Evolutionary conservation across 768 basidiomycete genomes (phyloP).

Genomic region (Suillus sp.): DNA sequence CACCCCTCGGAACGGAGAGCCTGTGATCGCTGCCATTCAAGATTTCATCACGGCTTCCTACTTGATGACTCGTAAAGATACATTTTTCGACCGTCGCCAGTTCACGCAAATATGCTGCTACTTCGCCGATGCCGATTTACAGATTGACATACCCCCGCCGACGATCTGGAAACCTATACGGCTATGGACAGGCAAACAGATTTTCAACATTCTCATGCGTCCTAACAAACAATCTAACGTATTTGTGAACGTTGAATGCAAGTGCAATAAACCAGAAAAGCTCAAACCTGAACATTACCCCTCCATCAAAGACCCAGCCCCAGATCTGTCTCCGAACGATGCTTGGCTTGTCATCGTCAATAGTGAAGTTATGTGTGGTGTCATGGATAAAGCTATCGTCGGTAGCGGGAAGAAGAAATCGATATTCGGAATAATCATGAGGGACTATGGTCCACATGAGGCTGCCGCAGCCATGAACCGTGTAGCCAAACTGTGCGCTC

Average conservation of each 20-base stretch:
- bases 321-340: conserved; percentile 94
- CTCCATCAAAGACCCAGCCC: conserved; percentile 56
- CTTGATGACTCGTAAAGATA: conserved; percentile 90
- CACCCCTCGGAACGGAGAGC: conserved; percentile 97
- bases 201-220: conserved; percentile 97
- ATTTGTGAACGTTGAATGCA: conserved; percentile 92
- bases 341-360: conserved; percentile 97
- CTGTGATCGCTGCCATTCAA: conserved; percentile 98
- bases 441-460: conserved; percentile 95
- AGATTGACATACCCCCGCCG: conserved; percentile 95
- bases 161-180: conserved; percentile 90
- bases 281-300: conserved; percentile 62
- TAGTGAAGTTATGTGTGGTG: conserved; percentile 98
- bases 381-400: conserved; percentile 97
- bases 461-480: conserved; percentile 96
- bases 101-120: conserved; percentile 98
- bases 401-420: conserved; percentile 99
- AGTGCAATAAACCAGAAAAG: conserved; percentile 89
- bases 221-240: conserved; percentile 85
- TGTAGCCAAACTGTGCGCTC: conserved; percentile 91
- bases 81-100: conserved; percentile 89
- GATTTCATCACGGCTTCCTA: conserved; percentile 99
- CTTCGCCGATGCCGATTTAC: conserved; percentile 85
- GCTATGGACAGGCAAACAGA: conserved; percentile 97
- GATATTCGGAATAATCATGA: conserved; percentile 95